These are phyloP conservation scores for Ichthyophthirius multifiliis DNA, from an alignment of 169 alveolate genomes.

Conservation along the genomic window DNA sequence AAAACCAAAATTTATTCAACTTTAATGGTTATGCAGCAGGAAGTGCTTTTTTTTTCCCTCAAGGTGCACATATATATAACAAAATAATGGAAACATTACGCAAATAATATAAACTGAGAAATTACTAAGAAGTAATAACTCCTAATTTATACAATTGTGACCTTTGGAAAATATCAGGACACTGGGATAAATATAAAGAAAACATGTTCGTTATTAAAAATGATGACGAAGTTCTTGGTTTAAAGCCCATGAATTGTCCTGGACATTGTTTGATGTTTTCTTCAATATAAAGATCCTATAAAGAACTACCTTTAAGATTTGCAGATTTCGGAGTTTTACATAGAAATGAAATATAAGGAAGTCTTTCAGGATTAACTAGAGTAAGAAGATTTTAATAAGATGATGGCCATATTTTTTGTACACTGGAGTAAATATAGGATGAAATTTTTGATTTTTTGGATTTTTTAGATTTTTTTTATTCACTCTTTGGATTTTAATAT, in stretches of 20 bases:
- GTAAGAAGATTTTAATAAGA: constrained; percentile 99
- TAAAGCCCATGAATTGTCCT: constrained; percentile 99
- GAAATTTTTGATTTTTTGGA: constrained; percentile 92
- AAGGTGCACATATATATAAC: constrained; percentile 97
- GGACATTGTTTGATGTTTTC: constrained; percentile 97
- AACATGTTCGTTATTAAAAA: constrained; percentile 67
- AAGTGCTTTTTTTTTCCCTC: constrained; percentile 95
- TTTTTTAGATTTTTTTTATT: constrained; percentile 92
- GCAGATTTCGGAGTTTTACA: constrained; percentile 99
- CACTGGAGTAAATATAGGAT: constrained; percentile 90
- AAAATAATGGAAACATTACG: constrained; percentile 94
- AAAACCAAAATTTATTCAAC: constrained; percentile 92
- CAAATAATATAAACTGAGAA: constrained; percentile 85
- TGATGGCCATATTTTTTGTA: constrained; percentile 99
- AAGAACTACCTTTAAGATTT: constrained; percentile 97
- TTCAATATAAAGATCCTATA: constrained; percentile 90
- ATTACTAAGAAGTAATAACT: constrained; percentile 93
- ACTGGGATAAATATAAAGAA: constrained; percentile 95
- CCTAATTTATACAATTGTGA: constrained; percentile 96
- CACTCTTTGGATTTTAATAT: constrained; percentile 92
- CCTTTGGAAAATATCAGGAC: constrained; percentile 98
- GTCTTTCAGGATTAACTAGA: constrained; percentile 96
- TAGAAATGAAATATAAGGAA: constrained; percentile 98
- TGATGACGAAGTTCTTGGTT: constrained; percentile 82
- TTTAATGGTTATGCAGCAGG: constrained; percentile 91